Base-by-base conservation (phyloP, 768 basidiomycete species). In the Cantharellus cinnabarinus region DNA sequence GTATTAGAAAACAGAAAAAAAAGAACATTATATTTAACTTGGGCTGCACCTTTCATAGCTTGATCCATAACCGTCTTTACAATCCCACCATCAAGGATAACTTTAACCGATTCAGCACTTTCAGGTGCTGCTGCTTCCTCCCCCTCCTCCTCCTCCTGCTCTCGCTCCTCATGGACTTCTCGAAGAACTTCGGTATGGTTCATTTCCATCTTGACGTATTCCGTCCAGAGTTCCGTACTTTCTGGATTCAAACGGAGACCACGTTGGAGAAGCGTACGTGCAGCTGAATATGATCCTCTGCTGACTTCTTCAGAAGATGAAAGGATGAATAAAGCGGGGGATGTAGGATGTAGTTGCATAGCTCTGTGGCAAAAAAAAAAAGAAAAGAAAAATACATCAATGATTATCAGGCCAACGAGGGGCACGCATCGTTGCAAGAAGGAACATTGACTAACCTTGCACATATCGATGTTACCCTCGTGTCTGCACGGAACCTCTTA, bases 181-280 rank as follows among this genome's bases (percentile, higher is more conserved):
- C 58, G 73, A 54, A 93, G 71, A 10, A 78, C 79, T 71, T 94
- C 89, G 4, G 89, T 73, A 68, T 88, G 94, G 2, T 81, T 81
- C 3, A 93, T 71, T 68, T 97, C 91, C 79, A 95, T 88, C 67
- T 81, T 81, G 63, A 89, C 80, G 67, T 91, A 94, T 69, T 93
- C 90, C 29, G 75, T 74, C 91, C 91, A 97, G 69, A 97, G 73
- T 59, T 82, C 80, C 40, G 77, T 68, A 62, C 79, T 85, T 57
- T 82, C 78, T 7, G 75, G 71, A 63, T 89, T 83, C 55, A 94
- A 68, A 41, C 91, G 77, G 52, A 94, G 75, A 7, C 91, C 91
- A 3, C 91, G 81, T 62, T 91, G 86, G 50, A 97, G 74, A 44
- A 93, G 72, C 41, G 82, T 76, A 38, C 91, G 83, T 5, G 90